phyloP scores from a whole-genome alignment of 1,139 yeast genomes.

The Yamadazyma buinensis region DNA sequence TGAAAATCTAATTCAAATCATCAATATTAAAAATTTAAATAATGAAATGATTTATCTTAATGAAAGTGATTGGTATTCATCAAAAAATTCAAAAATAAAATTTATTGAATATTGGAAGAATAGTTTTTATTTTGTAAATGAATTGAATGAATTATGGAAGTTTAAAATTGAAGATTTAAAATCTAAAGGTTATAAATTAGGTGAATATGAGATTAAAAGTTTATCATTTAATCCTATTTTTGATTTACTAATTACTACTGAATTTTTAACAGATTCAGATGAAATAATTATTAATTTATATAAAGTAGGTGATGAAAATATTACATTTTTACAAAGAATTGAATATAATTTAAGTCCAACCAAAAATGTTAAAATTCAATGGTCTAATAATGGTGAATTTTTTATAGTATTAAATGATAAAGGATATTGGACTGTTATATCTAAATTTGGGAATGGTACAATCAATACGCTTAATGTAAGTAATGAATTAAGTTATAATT shows the following conservation, averaged over 20 bases:
- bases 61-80: constrained; percentile 29
- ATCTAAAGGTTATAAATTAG: constrained; percentile 14
- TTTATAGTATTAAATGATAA: constrained; percentile 21
- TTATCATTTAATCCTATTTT: constrained; percentile 25
- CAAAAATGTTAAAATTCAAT: constrained; percentile 12
- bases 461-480: constrained; percentile 26
- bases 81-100: constrained; percentile 15
- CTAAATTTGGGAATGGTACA: constrained; percentile 33
- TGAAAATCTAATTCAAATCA: constrained; percentile 27
- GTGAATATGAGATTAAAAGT: constrained; percentile 6
- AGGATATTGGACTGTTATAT: constrained; percentile 31
- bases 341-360: constrained; percentile 4
- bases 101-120: constrained; percentile 9
- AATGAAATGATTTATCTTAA: constrained; percentile 26
- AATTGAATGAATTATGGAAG: constrained; percentile 27
- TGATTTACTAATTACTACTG: constrained; percentile 12
- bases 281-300: constrained; percentile 6
- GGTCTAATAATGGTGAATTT: constrained; percentile 40
- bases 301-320: constrained; percentile 4
- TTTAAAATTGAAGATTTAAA: constrained; percentile 16
- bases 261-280: background rate
- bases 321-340: constrained; percentile 7
- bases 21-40: constrained; percentile 31
- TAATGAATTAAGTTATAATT: constrained; percentile 24
- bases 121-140: constrained; percentile 26